phyloP scores from a whole-genome alignment of 352 stramenopile species.

The Phytopythium sindhum region DNA sequence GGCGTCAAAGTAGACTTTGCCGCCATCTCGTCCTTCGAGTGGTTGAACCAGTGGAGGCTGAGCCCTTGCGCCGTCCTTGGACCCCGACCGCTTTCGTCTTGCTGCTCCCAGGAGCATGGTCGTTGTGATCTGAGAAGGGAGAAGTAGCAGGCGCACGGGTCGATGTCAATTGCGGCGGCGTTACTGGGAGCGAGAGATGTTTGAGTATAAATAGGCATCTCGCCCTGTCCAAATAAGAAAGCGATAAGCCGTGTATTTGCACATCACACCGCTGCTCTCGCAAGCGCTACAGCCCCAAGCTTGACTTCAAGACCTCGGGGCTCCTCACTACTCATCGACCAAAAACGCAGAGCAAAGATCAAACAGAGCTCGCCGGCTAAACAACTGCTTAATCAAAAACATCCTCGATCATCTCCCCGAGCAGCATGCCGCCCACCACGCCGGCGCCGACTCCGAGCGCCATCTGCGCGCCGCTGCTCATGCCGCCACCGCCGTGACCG shows the following conservation, averaged over 20 bases:
- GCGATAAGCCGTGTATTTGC: background rate
- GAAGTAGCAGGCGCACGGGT: background rate
- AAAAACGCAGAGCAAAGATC: background rate
- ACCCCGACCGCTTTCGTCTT: background rate
- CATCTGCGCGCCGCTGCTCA: constrained; percentile 36
- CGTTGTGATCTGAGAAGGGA: background rate
- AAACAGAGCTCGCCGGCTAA: background rate
- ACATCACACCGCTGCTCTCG: no score
- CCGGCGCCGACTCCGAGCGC: constrained; percentile 71
- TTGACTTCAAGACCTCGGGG: no score
- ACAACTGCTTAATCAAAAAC: constrained; percentile 33
- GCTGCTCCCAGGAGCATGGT: background rate
- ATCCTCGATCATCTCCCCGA: constrained; percentile 66
- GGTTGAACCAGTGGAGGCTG: background rate
- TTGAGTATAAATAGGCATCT: background rate
- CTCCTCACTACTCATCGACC: background rate
- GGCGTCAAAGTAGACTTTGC: background rate
- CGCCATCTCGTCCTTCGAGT: background rate
- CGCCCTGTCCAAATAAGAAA: background rate
- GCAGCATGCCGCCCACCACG: constrained; percentile 68
- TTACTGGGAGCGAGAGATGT: no score
- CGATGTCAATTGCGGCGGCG: background rate
- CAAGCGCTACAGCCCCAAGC: no score
- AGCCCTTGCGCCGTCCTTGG: background rate
- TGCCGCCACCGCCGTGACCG: constrained; percentile 18